Evolutionary conservation across 331 rosid genomes (phyloP).

Genomic region (Saraca asoca): DNA sequence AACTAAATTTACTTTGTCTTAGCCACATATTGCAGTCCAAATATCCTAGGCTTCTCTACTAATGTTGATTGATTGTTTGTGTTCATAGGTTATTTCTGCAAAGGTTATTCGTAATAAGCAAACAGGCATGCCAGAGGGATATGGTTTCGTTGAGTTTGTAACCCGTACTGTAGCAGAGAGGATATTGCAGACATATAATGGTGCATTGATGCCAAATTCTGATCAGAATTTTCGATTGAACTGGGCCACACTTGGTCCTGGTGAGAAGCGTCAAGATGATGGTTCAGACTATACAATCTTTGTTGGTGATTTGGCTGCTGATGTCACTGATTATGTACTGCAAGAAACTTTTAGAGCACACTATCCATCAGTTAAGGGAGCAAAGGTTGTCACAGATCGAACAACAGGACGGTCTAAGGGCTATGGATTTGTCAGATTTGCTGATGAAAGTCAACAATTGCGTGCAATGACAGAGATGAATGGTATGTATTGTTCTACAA

Average conservation of each 20-base stretch:
- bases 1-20: not conserved
- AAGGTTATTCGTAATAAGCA: constrained; percentile 69
- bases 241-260: constrained; percentile 69
- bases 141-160: constrained; percentile 62
- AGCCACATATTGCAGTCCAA: not conserved
- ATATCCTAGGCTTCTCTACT: not conserved
- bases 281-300: constrained; percentile 57
- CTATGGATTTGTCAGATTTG: constrained; percentile 66
- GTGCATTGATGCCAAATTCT: constrained; percentile 53
- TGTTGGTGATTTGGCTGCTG: constrained; percentile 70
- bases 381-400: constrained; percentile 66
- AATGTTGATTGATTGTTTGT: not conserved
- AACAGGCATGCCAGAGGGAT: constrained; percentile 56
- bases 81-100: constrained; percentile 43
- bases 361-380: constrained; percentile 59
- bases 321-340: constrained; percentile 58
- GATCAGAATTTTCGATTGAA: constrained; percentile 64
- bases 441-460: constrained; percentile 58
- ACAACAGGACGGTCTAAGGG: constrained; percentile 72
- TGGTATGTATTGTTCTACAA: constrained; percentile 58
- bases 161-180: constrained; percentile 52
- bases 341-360: constrained; percentile 55
- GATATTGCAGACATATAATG: constrained; percentile 50
- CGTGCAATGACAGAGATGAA: constrained; percentile 71
- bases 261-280: constrained; percentile 72